phyloP scores from a whole-genome alignment of 441 rosid species.

The Corymbia calophylla region DNA sequence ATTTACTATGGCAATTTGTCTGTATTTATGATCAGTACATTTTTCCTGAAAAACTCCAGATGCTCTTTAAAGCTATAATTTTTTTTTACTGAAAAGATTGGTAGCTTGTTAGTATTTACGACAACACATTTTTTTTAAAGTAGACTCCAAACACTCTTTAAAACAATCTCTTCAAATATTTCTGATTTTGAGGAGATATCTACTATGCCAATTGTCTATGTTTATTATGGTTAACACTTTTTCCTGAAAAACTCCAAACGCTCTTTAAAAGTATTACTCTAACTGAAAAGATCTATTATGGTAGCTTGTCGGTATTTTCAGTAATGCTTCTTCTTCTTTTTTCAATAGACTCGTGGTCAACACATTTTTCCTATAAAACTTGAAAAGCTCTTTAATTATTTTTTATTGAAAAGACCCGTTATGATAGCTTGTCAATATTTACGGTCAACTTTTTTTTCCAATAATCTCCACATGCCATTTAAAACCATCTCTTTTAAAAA shows the following conservation, averaged over 20 bases:
- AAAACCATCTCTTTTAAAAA: not conserved
- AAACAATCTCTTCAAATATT: not conserved
- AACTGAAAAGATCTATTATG: no score
- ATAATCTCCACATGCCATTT: not conserved
- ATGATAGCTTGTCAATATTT: no score
- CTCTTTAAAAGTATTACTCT: not conserved
- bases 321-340: no score
- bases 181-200: not conserved
- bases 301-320: no score
- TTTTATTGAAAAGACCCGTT: not conserved
- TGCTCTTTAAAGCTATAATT: not conserved
- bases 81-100: not conserved
- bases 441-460: no score
- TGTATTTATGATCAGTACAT: not conserved
- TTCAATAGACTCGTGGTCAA: not conserved
- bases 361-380: not conserved
- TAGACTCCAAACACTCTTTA: not conserved
- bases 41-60: not conserved
- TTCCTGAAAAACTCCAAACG: not conserved
- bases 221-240: not conserved
- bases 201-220: not conserved
- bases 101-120: not conserved
- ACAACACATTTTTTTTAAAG: fast-evolving
- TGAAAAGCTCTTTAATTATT: no score
- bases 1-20: not conserved